Conservation (phyloP, 257 asterid species). For the Nicotiana knightiana region DNA sequence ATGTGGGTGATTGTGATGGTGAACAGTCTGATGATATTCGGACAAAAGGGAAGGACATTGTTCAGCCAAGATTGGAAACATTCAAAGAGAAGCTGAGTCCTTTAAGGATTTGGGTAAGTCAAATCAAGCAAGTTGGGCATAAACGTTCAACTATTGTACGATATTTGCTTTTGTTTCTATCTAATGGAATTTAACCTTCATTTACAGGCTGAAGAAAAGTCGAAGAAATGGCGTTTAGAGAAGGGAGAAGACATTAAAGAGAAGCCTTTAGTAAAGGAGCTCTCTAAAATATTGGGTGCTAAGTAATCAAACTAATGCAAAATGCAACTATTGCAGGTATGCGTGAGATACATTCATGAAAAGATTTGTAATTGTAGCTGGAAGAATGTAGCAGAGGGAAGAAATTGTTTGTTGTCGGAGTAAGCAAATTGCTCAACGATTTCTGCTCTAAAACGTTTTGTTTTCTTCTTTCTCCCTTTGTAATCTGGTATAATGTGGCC, state of each 20-base stretch:
- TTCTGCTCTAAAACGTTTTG: background rate
- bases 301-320: conserved; percentile 32
- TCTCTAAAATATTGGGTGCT: conserved; percentile 53
- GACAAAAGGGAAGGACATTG: conserved; percentile 53
- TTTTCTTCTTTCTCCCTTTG: background rate
- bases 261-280: conserved; percentile 62
- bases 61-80: conserved; percentile 53
- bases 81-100: conserved; percentile 52
- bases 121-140: background rate
- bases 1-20: background rate
- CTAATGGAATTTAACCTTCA: background rate
- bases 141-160: background rate
- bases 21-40: conserved; percentile 61
- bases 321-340: background rate
- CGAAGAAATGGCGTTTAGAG: conserved; percentile 63
- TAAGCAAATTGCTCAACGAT: background rate
- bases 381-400: background rate
- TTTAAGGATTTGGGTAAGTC: conserved; percentile 60
- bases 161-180: background rate
- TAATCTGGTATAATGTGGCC: background rate
- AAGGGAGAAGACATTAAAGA: conserved; percentile 42
- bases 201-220: conserved; percentile 46
- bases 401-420: background rate
- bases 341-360: background rate
- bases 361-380: background rate